A percentile compares a stretch with the other conserved stretches of the same genome.
Evolutionary conservation across 768 basidiomycete genomes (phyloP).

Genomic region (Lyophyllum semitale): DNA sequence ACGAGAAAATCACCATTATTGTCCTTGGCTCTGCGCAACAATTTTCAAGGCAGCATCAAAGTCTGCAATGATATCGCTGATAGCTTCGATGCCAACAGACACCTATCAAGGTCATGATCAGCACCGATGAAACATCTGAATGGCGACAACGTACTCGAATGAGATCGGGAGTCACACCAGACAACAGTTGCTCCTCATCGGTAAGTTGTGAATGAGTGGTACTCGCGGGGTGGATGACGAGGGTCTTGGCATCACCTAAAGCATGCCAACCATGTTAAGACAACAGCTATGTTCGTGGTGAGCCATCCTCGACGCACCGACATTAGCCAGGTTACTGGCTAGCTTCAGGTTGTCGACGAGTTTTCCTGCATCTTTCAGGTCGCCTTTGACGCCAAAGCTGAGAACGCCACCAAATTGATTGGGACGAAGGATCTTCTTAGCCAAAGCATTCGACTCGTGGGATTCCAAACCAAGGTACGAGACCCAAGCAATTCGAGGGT

Average conservation of each 20-base stretch:
- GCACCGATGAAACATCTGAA: neutral
- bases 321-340: conserved; percentile 75
- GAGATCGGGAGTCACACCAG: conserved; percentile 77
- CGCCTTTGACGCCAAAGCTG: conserved; percentile 77
- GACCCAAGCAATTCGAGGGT: conserved; percentile 74
- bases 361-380: conserved; percentile 48
- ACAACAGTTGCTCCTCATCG: conserved; percentile 56
- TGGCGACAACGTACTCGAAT: conserved; percentile 55
- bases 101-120: conserved; percentile 15
- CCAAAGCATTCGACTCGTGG: conserved; percentile 63
- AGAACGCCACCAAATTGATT: conserved; percentile 72
- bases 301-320: conserved; percentile 40
- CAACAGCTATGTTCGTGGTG: neutral
- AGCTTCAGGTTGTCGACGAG: conserved; percentile 73
- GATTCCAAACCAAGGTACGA: conserved; percentile 70
- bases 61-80: conserved; percentile 44
- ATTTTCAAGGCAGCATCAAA: conserved; percentile 32
- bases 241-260: conserved; percentile 70
- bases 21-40: neutral
- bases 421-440: conserved; percentile 55
- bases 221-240: conserved; percentile 77
- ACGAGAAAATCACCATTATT: neutral
- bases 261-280: neutral
- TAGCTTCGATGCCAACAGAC: conserved; percentile 43
- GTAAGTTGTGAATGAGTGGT: conserved; percentile 79